These are phyloP conservation scores for Aurinia saxatilis DNA, from an alignment of 345 rosid genomes.

Conservation along the genomic window DNA sequence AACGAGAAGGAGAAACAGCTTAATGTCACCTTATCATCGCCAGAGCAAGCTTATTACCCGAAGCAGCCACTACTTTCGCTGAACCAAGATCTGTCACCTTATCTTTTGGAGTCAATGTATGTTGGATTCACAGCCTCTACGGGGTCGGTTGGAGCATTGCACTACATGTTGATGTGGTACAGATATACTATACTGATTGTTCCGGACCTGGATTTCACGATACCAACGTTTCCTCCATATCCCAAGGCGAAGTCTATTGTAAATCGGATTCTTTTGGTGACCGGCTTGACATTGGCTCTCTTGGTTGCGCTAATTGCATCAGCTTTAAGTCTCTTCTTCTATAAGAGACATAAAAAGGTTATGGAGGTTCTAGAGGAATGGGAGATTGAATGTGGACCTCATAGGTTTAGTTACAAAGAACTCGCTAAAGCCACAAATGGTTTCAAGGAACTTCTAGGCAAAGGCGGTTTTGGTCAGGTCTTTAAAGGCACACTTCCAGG, in stretches of 20 bases:
- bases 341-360: neutral
- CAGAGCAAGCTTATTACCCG: conserved; percentile 15
- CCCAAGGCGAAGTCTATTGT: conserved; percentile 23
- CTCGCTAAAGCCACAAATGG: conserved; percentile 29
- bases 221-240: conserved; percentile 35
- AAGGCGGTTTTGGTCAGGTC: conserved; percentile 38
- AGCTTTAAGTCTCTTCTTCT: conserved; percentile 9
- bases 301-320: conserved; percentile 10
- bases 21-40: conserved; percentile 36
- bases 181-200: neutral
- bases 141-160: conserved; percentile 25
- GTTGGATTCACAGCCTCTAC: conserved; percentile 54
- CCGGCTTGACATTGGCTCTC: conserved; percentile 31
- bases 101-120: conserved; percentile 37
- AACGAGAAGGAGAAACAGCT: conserved; percentile 20
- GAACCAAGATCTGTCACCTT: conserved; percentile 30
- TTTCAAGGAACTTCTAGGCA: conserved; percentile 26
- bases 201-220: conserved; percentile 3
- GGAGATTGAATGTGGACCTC: conserved; percentile 40
- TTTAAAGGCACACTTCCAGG: conserved; percentile 21
- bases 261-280: conserved; percentile 2
- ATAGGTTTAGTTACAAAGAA: conserved; percentile 28
- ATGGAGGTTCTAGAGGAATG: conserved; percentile 40
- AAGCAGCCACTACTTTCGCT: conserved; percentile 36
- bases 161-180: conserved; percentile 41